phyloP scores from a whole-genome alignment of 805 yeast species.

The Yarrowia sp. region DNA sequence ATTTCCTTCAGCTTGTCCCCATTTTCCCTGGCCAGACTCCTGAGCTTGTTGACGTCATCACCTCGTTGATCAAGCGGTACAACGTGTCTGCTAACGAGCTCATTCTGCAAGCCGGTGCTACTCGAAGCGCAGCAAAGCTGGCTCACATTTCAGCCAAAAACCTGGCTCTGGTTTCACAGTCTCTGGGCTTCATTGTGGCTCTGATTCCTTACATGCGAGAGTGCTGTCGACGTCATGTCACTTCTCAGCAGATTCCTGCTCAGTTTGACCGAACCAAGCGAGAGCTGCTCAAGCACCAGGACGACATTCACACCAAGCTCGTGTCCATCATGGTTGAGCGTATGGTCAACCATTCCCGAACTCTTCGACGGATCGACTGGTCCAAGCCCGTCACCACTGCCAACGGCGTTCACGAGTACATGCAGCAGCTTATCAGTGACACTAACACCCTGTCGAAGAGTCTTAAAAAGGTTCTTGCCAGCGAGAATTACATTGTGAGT shows the following conservation, averaged over 20 bases:
- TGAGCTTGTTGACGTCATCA: conserved; percentile 36
- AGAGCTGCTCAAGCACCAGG: conserved; percentile 57
- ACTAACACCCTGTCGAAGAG: conserved; percentile 63
- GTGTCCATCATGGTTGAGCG: conserved; percentile 72
- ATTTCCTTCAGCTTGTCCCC: conserved; percentile 54
- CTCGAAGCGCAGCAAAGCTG: conserved; percentile 61
- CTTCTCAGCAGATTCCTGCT: conserved; percentile 37
- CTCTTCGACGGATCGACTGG: conserved; percentile 46
- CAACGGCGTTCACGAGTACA: conserved; percentile 56
- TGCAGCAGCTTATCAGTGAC: conserved; percentile 65
- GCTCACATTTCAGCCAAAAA: conserved; percentile 73
- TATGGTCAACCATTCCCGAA: conserved; percentile 48
- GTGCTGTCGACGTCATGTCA: conserved; percentile 38
- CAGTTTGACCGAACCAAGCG: conserved; percentile 45
- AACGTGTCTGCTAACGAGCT: conserved; percentile 58
- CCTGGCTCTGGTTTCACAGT: conserved; percentile 63
- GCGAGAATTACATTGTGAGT: conserved; percentile 42
- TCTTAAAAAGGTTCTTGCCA: conserved; percentile 56
- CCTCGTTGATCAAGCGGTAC: conserved; percentile 49
- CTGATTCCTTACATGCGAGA: conserved; percentile 42
- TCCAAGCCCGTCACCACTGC: conserved; percentile 45
- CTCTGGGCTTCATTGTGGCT: conserved; percentile 50
- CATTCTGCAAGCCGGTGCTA: conserved; percentile 73
- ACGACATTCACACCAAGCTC: conserved; percentile 59
- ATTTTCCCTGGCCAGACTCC: conserved; percentile 50